Conservation (phyloP, 2,329 filamentous ascomycete species). For the Bertia moriformis region DNA sequence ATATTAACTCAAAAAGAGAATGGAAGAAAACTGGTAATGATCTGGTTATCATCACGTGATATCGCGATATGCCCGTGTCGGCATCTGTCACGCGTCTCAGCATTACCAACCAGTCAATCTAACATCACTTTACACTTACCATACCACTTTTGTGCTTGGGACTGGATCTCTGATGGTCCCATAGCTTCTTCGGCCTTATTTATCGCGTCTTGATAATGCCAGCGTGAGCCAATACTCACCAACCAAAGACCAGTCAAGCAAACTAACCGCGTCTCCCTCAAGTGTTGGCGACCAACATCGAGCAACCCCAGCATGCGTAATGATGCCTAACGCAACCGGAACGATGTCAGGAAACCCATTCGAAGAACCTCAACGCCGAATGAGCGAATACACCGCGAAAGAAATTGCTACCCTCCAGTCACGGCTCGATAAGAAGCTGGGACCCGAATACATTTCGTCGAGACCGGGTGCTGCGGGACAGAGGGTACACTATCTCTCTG, state of each 20-base stretch:
- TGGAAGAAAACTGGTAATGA: too few relatives aligned
- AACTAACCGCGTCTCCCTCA: not conserved
- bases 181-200: too few relatives aligned
- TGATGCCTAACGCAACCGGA: not conserved
- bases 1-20: too few relatives aligned
- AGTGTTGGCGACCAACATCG: slow-evolving; percentile 1
- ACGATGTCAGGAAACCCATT: slow-evolving; percentile 52
- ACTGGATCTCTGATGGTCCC: too few relatives aligned
- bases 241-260: not conserved
- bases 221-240: not conserved
- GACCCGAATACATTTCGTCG: slow-evolving; percentile 87
- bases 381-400: slow-evolving; percentile 73
- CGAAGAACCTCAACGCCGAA: slow-evolving; percentile 51
- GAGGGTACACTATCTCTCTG: slow-evolving; percentile 86
- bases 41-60: not conserved
- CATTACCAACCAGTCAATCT: not conserved
- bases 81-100: not conserved
- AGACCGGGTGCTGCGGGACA: slow-evolving; percentile 69
- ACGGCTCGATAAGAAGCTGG: slow-evolving; percentile 80
- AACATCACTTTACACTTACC: too few relatives aligned
- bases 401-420: slow-evolving; percentile 80
- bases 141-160: too few relatives aligned
- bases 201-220: not conserved
- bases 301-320: not conserved
- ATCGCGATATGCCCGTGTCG: not conserved